A percentile compares a stretch with the other conserved stretches of the same genome.
Evolutionary conservation across 2,329 filamentous ascomycete species (phyloP).

Genomic region (Periglandula ipomoeae): DNA sequence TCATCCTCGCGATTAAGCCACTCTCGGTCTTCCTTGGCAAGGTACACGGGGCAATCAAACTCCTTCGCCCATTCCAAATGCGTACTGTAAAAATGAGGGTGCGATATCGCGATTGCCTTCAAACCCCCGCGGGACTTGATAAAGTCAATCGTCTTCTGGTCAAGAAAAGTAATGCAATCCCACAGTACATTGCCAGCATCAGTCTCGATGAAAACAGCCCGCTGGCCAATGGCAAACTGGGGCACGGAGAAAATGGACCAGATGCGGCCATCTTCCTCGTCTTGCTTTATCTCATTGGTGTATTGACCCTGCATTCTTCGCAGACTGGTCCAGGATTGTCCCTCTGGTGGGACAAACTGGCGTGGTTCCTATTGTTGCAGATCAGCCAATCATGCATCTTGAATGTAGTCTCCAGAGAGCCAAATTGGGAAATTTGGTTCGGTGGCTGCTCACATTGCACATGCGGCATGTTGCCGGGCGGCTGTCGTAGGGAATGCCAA

Average conservation of each 20-base stretch:
- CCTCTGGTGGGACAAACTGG: conserved; percentile 52
- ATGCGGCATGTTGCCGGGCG: neutral
- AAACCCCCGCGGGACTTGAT: conserved; percentile 57
- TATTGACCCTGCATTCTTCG: conserved; percentile 32
- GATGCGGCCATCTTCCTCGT: conserved; percentile 34
- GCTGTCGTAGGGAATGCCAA: neutral
- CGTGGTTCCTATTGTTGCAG: conserved; percentile 40
- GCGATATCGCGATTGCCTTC: conserved; percentile 62
- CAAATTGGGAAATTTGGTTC: neutral
- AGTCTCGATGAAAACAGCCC: conserved; percentile 60
- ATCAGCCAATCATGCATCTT: neutral
- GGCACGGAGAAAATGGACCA: conserved; percentile 41
- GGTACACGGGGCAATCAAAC: conserved; percentile 62
- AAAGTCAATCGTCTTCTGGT: conserved; percentile 48
- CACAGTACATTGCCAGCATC: conserved; percentile 64
- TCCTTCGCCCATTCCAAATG: conserved; percentile 63
- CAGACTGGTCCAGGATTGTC: conserved; percentile 57
- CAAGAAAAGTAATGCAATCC: conserved; percentile 66
- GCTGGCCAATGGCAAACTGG: conserved; percentile 65
- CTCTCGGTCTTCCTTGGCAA: conserved; percentile 52
- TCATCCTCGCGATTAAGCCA: conserved; percentile 43
- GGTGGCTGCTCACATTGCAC: too few relatives aligned
- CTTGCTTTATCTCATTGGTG: conserved; percentile 44
- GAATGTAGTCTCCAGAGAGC: neutral
- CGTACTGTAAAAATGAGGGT: conserved; percentile 76